These are phyloP conservation scores for Sarocladium strictum DNA, from an alignment of 2,329 filamentous ascomycete genomes.

Conservation along the genomic window DNA sequence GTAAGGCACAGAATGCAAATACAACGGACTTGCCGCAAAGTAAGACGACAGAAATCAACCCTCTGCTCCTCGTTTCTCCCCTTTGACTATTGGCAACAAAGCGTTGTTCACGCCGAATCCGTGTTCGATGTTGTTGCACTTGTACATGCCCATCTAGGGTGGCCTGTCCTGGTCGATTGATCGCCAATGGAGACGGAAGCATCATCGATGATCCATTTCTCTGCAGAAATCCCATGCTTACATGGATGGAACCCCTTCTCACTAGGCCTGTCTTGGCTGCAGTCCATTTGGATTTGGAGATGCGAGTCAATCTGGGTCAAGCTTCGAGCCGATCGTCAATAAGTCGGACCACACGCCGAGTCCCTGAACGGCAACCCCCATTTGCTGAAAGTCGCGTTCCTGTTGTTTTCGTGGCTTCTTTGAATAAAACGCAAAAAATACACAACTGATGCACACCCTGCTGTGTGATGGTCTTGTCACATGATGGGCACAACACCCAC, in stretches of 20 bases:
- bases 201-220: neutral
- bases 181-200: neutral
- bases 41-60: no score
- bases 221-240: conserved; percentile 1
- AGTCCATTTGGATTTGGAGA: neutral
- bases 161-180: neutral
- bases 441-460: no score
- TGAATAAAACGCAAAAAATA: no score
- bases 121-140: no score
- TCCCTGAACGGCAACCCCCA: neutral
- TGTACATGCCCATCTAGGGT: neutral
- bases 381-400: no score
- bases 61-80: no score
- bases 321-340: neutral
- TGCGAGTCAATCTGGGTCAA: conserved; percentile 7
- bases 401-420: no score
- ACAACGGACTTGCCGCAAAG: neutral
- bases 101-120: no score
- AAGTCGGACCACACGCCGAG: neutral
- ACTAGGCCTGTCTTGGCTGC: neutral
- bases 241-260: neutral
- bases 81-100: no score
- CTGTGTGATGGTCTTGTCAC: neutral
- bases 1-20: conserved; percentile 7
- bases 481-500: neutral